Evolutionary conservation across 1,284 basidiomycete genomes (phyloP).

Genomic region (Puccinia triticina): DNA sequence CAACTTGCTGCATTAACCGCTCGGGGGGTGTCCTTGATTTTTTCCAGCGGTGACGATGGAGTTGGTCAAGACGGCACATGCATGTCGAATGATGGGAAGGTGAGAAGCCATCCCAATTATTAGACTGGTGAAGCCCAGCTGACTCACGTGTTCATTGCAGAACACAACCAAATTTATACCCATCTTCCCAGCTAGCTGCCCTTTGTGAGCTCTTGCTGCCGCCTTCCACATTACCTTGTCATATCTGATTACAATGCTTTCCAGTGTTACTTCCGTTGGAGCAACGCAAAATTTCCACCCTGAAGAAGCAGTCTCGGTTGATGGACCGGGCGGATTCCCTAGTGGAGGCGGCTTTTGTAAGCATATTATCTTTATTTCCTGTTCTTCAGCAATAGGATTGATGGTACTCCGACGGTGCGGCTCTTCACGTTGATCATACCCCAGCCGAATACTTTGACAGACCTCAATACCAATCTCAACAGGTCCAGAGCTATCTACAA

Average conservation of each 20-base stretch:
- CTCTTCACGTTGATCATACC: neutral
- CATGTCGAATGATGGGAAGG: constrained; percentile 33
- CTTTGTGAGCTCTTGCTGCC: constrained; percentile 3
- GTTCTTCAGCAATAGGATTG: too few species aligned
- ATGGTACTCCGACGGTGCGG: too few species aligned
- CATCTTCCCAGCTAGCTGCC: constrained; percentile 35
- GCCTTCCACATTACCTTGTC: neutral
- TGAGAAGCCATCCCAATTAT: neutral
- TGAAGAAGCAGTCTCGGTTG: constrained; percentile 54
- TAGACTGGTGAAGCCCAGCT: neutral
- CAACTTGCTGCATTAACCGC: constrained; percentile 60
- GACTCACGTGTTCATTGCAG: neutral
- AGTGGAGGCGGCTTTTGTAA: constrained; percentile 44
- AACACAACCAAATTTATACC: constrained; percentile 9
- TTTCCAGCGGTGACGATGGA: constrained; percentile 60
- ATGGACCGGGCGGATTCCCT: constrained; percentile 32
- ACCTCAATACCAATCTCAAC: constrained; percentile 55
- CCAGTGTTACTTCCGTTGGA: constrained; percentile 56
- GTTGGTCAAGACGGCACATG: constrained; percentile 32
- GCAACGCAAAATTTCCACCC: constrained; percentile 56
- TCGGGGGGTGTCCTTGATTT: constrained; percentile 62
- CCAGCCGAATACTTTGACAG: constrained; percentile 54
- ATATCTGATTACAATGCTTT: neutral
- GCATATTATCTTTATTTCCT: constrained; percentile 31
- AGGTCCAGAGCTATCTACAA: constrained; percentile 55